A percentile compares a stretch with the other conserved stretches of the same genome.
phyloP scores from a whole-genome alignment of 169 alveolate genomes.

The Plasmodium vivax region DNA sequence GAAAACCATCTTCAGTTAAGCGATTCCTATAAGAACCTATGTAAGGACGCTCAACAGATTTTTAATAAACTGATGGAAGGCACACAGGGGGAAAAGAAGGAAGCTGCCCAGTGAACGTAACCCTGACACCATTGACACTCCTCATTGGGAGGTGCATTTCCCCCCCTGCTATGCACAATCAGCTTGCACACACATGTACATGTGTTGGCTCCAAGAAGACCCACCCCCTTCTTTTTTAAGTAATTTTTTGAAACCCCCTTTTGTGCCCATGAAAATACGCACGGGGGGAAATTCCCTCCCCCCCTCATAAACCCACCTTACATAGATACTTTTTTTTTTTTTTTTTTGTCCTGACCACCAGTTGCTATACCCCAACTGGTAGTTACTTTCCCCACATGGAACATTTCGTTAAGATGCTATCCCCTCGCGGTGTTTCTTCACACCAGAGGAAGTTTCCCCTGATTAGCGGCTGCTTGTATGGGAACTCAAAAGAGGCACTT shows the following conservation, averaged over 20 bases:
- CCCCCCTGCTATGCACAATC: not conserved
- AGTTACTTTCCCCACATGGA: not conserved
- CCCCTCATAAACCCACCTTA: not conserved
- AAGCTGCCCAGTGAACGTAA: not conserved
- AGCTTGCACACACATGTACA: not conserved
- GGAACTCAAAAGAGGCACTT: not conserved
- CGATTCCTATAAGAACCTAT: constrained; percentile 51
- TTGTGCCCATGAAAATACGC: not conserved
- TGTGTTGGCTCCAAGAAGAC: not conserved
- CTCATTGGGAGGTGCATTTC: not conserved
- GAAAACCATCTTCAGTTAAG: constrained; percentile 16
- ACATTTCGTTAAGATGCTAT: not conserved
- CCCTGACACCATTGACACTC: not conserved
- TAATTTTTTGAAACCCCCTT: not conserved
- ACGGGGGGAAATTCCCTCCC: not conserved
- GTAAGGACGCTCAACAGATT: constrained; percentile 22
- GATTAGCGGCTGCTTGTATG: not conserved
- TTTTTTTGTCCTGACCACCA: not conserved
- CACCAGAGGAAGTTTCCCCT: not conserved
- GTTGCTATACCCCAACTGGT: not conserved
- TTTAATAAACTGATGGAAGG: not conserved
- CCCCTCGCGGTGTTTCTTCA: not conserved
- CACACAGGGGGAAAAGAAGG: not conserved
- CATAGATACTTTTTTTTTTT: not conserved
- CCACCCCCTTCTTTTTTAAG: not conserved